phyloP scores from a whole-genome alignment of 345 rosid species.

The Nephelium lappaceum region DNA sequence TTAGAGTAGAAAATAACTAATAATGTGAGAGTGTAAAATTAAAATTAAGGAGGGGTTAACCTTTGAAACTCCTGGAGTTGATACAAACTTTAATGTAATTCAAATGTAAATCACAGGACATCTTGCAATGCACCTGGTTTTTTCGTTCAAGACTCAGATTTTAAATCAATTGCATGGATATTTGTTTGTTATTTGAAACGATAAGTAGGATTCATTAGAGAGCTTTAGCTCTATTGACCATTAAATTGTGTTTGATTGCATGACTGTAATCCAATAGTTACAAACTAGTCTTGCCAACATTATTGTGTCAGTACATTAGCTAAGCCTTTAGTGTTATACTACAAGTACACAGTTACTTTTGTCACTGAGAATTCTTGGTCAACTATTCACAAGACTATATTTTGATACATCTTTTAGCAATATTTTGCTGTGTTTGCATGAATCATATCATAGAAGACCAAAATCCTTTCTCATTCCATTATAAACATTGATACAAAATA shows the following conservation, averaged over 20 bases:
- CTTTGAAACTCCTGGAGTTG: not conserved
- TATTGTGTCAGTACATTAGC: not conserved
- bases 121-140: not conserved
- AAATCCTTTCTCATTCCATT: too few relatives aligned
- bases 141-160: not conserved
- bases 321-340: not conserved
- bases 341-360: not conserved
- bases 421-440: not conserved
- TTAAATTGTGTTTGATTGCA: too few relatives aligned
- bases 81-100: conserved; percentile 15
- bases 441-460: not conserved
- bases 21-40: not conserved
- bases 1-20: conserved; percentile 19
- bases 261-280: too few relatives aligned
- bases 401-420: not conserved
- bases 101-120: not conserved
- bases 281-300: not conserved
- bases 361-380: not conserved
- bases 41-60: not conserved
- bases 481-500: too few relatives aligned
- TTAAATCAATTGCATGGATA: not conserved
- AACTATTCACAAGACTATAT: not conserved
- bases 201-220: not conserved
- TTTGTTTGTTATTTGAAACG: not conserved
- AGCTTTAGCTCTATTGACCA: not conserved